These are phyloP conservation scores for Apophysomyces variabilis DNA, from an alignment of 371 early-diverging fungal genomes.

Conservation along the genomic window DNA sequence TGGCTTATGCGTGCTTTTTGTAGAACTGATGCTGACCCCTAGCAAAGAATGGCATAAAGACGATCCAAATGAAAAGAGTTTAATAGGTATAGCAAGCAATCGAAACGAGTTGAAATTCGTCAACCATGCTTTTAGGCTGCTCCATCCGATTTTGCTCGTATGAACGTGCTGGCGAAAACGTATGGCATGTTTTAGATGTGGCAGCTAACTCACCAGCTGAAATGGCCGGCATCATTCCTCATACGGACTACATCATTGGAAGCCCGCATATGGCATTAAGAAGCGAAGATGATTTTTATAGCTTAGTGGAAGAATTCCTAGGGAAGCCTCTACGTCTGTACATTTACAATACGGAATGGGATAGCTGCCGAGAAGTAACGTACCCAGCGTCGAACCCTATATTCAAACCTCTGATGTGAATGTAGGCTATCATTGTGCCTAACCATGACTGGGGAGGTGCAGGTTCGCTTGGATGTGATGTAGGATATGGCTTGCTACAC, in stretches of 20 bases:
- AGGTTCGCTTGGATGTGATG: constrained; percentile 72
- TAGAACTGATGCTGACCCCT: constrained; percentile 65
- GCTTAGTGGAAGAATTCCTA: constrained; percentile 57
- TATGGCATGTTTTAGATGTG: constrained; percentile 75
- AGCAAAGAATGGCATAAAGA: constrained; percentile 53
- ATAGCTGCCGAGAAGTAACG: constrained; percentile 66
- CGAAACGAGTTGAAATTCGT: neutral
- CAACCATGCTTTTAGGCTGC: constrained; percentile 51
- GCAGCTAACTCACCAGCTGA: constrained; percentile 68
- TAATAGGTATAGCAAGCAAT: constrained; percentile 3
- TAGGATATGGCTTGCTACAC: constrained; percentile 55
- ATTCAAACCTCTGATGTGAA: neutral
- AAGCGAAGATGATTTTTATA: constrained; percentile 67
- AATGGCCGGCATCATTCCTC: constrained; percentile 66
- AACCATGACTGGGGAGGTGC: constrained; percentile 76
- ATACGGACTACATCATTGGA: constrained; percentile 71
- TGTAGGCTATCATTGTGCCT: constrained; percentile 65
- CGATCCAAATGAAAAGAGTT: constrained; percentile 49
- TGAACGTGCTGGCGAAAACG: constrained; percentile 68
- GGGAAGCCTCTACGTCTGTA: constrained; percentile 63
- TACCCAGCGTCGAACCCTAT: neutral
- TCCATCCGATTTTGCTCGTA: constrained; percentile 77
- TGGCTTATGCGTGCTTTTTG: neutral
- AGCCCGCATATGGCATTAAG: constrained; percentile 58
- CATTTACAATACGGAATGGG: constrained; percentile 69